Evolutionary conservation across 345 rosid species (phyloP), one percentile per base, ranked within the genome.

Genomic region (Arabis hirsuta): DNA sequence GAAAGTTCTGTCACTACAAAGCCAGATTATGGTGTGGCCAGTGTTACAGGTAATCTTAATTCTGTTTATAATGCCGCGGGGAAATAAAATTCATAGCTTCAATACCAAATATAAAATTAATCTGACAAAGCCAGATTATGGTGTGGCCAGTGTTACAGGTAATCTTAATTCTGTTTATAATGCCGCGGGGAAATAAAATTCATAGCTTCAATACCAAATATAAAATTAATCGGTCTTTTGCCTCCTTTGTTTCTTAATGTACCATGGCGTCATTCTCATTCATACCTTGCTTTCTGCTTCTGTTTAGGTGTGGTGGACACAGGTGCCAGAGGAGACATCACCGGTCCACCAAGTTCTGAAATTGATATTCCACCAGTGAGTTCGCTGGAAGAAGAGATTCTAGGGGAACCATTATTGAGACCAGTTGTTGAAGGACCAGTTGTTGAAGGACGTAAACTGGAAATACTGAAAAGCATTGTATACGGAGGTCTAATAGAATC

Each of bases 401-500:
- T 65, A 20, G 58, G 13, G 20, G 62, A 56, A 52, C 72, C 80
- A 3, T 57, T 71, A 63, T 20, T 63, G 31, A n/a, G 45, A 44
- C 54, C 26, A 71, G 20, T 6, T 13, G 69, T 42, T 52, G 76
- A 72, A 62, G 73, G 82, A 51, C 72, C 26, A 71, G 20, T 6
- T 13, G 69, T 42, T 52, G 76, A 72, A 62, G 73, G 82, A 51
- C 72, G n/a, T 46, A 76, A 72, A 54, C 41, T 76, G 73, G 98
- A 91, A 51, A 77, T 91, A 55, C 43, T 89, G 64, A 94, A 91
- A 82, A 84, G 98, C 82, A 85, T 94, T 22, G 89, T 89, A 0
- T 94, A 87, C 12, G 98, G 98, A 62, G 98, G 98, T 75, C 77
- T 94, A 59, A 26, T 82, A 27, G 96, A 94, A 84, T 82, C 85